Evolutionary conservation across 768 basidiomycete genomes (phyloP), one percentile per base, ranked within the genome.

Genomic region (Asterophora lycoperdoides): DNA sequence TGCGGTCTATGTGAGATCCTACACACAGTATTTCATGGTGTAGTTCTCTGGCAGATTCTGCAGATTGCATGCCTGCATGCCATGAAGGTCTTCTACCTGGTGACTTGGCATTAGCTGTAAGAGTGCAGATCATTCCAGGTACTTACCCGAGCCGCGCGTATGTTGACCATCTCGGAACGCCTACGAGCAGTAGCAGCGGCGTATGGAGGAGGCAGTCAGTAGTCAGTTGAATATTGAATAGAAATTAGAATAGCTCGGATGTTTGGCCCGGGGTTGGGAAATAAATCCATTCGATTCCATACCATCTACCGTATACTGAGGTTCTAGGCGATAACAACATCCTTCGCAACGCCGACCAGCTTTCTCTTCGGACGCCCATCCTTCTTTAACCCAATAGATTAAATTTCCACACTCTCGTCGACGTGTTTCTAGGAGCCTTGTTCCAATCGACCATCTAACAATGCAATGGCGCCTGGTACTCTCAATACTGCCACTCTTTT

Each of bases 1-100:
- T 4, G 15, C 17, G 18, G 7, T 36, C 28, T 18, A 30, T 10
- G 7, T 8, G 36, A 10, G 9, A 8, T 0, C 5, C 17, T 18
- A 54, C 77, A 48, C 56, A 88, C 86, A 89, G 56, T 86, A 88
- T 63, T 81, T 81, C 76, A 92, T 84, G 1, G 86, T 87, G 63
- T 93, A 93, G 68, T 93, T 93, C 72, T 96, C 94, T 0, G 94
- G 94, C 14, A 97, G 75, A 61, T 96, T 96, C 68, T 93, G 86
- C 50, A 95, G 72, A 68, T 96, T 97, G 68, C 90, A 91, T 51
- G 93, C 89, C 67, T 97, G 94, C 94, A 97, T 97, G 15, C 90
- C 92, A 59, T 81, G 70, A 49, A 96, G 80, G 68, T 96, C 94
- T 40, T 87, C 89, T 57, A 91, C 77, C 91, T 94, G 8, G 15